These are phyloP conservation scores for Leccinum proximum DNA, from an alignment of 1,284 basidiomycete species.

Conservation along the genomic window DNA sequence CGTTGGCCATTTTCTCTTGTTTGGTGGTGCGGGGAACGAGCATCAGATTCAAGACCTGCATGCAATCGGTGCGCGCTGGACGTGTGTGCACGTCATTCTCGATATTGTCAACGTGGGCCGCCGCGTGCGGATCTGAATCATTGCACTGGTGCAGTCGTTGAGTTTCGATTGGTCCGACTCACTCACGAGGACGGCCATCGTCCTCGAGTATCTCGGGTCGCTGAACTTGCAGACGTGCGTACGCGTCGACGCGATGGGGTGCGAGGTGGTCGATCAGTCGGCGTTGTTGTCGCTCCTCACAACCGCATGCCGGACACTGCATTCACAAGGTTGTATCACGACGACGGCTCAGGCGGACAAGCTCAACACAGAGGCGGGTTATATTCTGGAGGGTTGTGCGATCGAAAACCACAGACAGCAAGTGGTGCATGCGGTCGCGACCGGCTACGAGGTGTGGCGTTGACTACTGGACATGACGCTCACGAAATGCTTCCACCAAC, in stretches of 20 bases:
- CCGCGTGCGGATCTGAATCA: constrained; percentile 19
- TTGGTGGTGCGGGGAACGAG: too few relatives aligned
- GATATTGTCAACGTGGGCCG: too few relatives aligned
- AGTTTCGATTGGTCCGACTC: constrained; percentile 53
- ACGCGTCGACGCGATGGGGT: constrained; percentile 68
- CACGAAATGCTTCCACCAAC: constrained; percentile 31
- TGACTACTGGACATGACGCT: constrained; percentile 57
- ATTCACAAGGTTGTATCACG: constrained; percentile 66
- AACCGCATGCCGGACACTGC: constrained; percentile 56
- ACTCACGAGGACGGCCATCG: constrained; percentile 49
- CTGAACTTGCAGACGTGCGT: background rate
- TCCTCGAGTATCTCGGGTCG: constrained; percentile 35
- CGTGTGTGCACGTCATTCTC: too few relatives aligned
- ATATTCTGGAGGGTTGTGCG: constrained; percentile 78
- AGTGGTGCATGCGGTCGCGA: constrained; percentile 67
- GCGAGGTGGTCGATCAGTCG: constrained; percentile 78
- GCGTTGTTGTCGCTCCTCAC: constrained; percentile 68
- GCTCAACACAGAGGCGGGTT: constrained; percentile 66
- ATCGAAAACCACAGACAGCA: constrained; percentile 84
- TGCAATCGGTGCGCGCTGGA: too few relatives aligned
- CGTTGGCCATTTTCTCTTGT: too few relatives aligned
- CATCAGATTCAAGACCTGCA: too few relatives aligned
- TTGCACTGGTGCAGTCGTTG: constrained; percentile 88
- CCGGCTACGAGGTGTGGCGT: constrained; percentile 63
- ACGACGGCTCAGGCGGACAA: constrained; percentile 67